Evolutionary conservation across 345 rosid genomes (phyloP), one percentile per base, ranked within the genome.

Genomic region (Mercurialis annua): DNA sequence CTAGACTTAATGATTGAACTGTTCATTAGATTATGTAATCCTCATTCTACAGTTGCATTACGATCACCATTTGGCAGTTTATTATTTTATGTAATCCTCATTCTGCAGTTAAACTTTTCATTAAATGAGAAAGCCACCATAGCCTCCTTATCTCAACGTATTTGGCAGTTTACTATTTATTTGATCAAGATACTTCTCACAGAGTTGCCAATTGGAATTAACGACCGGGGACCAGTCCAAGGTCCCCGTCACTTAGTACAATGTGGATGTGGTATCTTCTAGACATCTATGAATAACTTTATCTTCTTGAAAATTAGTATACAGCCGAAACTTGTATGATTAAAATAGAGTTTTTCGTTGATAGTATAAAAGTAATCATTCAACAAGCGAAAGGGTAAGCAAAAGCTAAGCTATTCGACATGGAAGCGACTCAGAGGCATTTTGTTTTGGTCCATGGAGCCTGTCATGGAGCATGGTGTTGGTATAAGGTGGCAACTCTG

Each of bases 31-130:
- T 63, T 58, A 31, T 49, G n/a, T 30, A n/a, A n/a, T n/a, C n/a
- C n/a, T n/a, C n/a, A n/a, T 75, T 62, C 24, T 72, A 65, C 82
- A 93, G 97, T 71, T 93, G 75, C 90, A 81, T 68, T 93, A 86
- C 76, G 97, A 89, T 77, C 96, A 93, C 78, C 88, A 88, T 77
- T 90, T 89, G 73, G 90, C 90, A 75, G 93, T 93, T 60, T 92
- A 93, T 84, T 90, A 86, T 82, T 94, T 89, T 65, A 87, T 88
- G 92, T 97, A 71, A 76, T n/a, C n/a, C 77, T 70, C 77, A 71
- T 72, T 86, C 90, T 75, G 94, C 89, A 49, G 94, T 87, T 61
- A 90, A 89, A 81, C 86, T 93, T 40, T 77, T 93, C 21, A 10
- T 3, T 1, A 1, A 40, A 40, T 40, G 44, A 14, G 11, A 14